Evolutionary conservation across 2,329 filamentous ascomycete genomes (phyloP).

Genomic region (Paecilomyces formosus): DNA sequence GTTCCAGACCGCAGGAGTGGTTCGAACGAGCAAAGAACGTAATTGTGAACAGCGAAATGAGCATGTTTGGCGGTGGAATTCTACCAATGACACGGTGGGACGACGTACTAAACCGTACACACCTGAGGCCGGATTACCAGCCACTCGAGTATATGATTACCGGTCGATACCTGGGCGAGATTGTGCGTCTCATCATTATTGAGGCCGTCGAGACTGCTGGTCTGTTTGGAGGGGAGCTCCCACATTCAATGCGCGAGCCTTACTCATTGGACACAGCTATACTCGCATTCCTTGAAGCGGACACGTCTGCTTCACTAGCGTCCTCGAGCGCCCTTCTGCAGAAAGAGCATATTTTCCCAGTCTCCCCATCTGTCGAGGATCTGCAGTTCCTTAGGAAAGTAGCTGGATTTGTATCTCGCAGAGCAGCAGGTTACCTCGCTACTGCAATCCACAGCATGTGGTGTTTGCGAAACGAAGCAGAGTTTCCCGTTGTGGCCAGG

Average conservation of each 20-base stretch:
- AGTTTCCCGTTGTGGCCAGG: conserved; percentile 25
- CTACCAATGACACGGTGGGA: conserved; percentile 57
- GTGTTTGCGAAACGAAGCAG: conserved; percentile 45
- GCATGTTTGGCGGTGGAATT: conserved; percentile 55
- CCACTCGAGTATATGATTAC: conserved; percentile 59
- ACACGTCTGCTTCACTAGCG: conserved; percentile 29
- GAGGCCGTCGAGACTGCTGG: conserved; percentile 51
- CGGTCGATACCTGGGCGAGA: conserved; percentile 57
- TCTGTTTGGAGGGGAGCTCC: conserved; percentile 51
- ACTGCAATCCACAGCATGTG: conserved; percentile 57
- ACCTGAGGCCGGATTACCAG: conserved; percentile 55
- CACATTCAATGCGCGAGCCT: conserved; percentile 46
- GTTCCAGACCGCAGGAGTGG: conserved; percentile 47
- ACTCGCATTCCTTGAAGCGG: conserved; percentile 50
- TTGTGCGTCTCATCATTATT: conserved; percentile 53
- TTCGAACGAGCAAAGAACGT: conserved; percentile 52
- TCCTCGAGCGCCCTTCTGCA: conserved; percentile 41
- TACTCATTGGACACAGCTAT: conserved; percentile 55
- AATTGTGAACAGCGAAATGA: conserved; percentile 59
- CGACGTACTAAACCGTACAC: conserved; percentile 49
- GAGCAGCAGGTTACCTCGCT: conserved; percentile 56
- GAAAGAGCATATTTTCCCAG: conserved; percentile 43
- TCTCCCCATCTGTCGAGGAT: conserved; percentile 41
- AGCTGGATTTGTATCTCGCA: conserved; percentile 47
- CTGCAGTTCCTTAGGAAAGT: conserved; percentile 49